Evolutionary conservation across 305 asterid genomes (phyloP).

Genomic region (Plantago coronopus): DNA sequence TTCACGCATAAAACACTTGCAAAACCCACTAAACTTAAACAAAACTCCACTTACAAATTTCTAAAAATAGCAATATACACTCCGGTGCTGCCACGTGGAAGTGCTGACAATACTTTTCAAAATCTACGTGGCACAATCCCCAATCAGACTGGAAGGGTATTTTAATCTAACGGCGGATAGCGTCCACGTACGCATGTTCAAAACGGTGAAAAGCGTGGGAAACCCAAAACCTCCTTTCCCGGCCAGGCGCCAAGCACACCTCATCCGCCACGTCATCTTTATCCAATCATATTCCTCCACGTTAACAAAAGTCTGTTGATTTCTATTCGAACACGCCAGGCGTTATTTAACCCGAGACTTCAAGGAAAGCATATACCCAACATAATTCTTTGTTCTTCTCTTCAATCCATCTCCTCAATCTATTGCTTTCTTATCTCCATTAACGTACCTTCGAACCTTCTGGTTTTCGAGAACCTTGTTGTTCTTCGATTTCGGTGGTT

Average conservation of each 20-base stretch:
- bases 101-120: neutral
- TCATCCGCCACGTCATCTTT: neutral
- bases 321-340: neutral
- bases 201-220: slow-evolving; percentile 36
- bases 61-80: too few species aligned
- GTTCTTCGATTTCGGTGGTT: slow-evolving; percentile 12
- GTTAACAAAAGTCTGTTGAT: slow-evolving; percentile 5
- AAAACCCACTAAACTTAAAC: too few species aligned
- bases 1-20: too few species aligned
- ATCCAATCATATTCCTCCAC: slow-evolving; percentile 32
- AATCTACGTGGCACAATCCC: slow-evolving; percentile 2
- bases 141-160: slow-evolving; percentile 5
- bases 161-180: slow-evolving; percentile 9
- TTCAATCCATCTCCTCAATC: neutral
- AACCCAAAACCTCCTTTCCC: slow-evolving; percentile 30
- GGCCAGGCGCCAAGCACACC: slow-evolving; percentile 33
- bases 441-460: too few species aligned
- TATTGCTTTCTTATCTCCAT: neutral
- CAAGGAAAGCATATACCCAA: neutral
- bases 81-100: too few species aligned
- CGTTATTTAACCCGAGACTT: neutral
- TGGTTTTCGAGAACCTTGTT: neutral
- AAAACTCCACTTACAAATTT: too few species aligned
- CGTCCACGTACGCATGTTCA: slow-evolving; percentile 28
- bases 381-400: neutral